These are phyloP conservation scores for Triticum dicoccoides DNA, from an alignment of 176 grass and related monocot species.

Conservation along the genomic window DNA sequence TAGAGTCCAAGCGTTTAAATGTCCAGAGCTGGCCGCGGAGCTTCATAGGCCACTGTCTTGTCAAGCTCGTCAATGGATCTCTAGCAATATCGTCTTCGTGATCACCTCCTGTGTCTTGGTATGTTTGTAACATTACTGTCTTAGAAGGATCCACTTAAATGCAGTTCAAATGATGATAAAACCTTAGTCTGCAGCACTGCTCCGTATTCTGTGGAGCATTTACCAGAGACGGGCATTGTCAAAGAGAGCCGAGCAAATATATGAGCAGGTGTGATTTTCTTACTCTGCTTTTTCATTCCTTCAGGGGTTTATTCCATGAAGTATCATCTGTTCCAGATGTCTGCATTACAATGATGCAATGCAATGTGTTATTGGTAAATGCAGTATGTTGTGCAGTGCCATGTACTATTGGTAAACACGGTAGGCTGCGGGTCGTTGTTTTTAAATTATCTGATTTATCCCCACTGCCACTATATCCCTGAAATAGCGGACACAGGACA, in stretches of 20 bases:
- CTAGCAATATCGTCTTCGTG: conserved; percentile 45
- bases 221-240: conserved; percentile 35
- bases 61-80: conserved; percentile 55
- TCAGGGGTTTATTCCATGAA: background rate
- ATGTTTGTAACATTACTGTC: conserved; percentile 18
- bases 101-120: conserved; percentile 39
- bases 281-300: background rate
- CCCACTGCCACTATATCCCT: no score
- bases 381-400: background rate
- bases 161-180: conserved; percentile 43
- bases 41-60: conserved; percentile 61
- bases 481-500: background rate
- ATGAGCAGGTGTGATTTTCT: conserved; percentile 50
- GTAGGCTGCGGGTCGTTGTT: background rate
- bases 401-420: background rate
- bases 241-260: conserved; percentile 39
- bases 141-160: background rate
- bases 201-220: conserved; percentile 45
- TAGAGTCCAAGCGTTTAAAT: conserved; percentile 71
- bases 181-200: conserved; percentile 30
- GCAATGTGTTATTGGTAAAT: background rate
- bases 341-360: background rate
- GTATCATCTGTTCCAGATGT: background rate
- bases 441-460: background rate
- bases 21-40: conserved; percentile 58